These are phyloP conservation scores for Cardiospermum halicacabum DNA, from an alignment of 345 rosid species.

Conservation along the genomic window DNA sequence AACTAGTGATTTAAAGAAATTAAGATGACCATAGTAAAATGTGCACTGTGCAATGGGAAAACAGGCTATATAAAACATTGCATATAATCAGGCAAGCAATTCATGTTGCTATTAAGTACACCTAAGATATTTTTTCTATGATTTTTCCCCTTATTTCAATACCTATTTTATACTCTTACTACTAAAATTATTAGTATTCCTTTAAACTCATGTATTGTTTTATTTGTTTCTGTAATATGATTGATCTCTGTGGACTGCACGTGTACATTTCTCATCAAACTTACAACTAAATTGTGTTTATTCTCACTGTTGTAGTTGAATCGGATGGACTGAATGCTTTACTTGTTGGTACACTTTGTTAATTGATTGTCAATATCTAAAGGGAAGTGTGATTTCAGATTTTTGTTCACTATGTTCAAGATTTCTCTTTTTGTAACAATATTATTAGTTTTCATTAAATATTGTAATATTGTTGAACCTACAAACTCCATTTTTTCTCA, in stretches of 20 bases:
- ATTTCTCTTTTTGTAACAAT: conserved; percentile 5
- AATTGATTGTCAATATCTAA: conserved; percentile 2
- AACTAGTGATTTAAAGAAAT: conserved; percentile 2
- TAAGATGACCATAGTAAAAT: not conserved
- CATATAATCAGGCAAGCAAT: conserved; percentile 82
- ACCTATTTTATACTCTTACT: too few relatives aligned
- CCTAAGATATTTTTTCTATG: not conserved
- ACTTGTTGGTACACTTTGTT: conserved; percentile 62
- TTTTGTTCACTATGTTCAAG: not conserved
- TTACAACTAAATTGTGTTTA: not conserved
- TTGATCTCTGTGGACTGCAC: not conserved
- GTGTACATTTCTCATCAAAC: not conserved
- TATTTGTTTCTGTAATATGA: not conserved
- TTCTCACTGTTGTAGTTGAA: conserved; percentile 37
- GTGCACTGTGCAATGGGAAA: conserved; percentile 97
- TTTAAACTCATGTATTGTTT: not conserved
- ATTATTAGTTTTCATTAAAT: too few relatives aligned
- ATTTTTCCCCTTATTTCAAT: not conserved
- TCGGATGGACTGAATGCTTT: conserved; percentile 88
- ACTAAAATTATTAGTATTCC: not conserved
- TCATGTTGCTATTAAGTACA: conserved; percentile 4
- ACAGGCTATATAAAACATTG: conserved; percentile 98
- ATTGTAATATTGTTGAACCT: not conserved
- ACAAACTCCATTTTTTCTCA: conserved; percentile 41
- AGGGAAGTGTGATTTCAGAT: not conserved